Conservation (phyloP, 495 filamentous ascomycete species). For the Penicillium crystallinum region DNA sequence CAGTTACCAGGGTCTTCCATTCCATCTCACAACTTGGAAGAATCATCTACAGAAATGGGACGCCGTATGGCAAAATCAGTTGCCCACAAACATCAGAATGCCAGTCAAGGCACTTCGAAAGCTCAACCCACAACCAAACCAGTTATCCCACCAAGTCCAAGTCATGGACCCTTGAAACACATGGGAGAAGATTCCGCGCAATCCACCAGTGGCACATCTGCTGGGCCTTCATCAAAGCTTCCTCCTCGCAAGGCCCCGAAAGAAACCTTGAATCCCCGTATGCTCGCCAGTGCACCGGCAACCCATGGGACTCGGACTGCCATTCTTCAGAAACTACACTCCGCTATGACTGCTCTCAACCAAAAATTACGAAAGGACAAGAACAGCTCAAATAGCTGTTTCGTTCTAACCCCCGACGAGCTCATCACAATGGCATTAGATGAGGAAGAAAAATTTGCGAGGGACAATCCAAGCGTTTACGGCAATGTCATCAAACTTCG, state of each 20-base stretch:
- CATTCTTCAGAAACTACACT: constrained; percentile 68
- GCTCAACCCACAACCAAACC: constrained; percentile 22
- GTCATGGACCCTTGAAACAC: constrained; percentile 5
- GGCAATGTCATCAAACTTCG: constrained; percentile 73
- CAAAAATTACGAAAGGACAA: constrained; percentile 43
- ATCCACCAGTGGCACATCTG: background rate
- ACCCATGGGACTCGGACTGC: constrained; percentile 60
- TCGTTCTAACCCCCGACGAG: constrained; percentile 61
- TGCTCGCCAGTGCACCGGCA: constrained; percentile 66
- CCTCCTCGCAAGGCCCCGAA: constrained; percentile 35
- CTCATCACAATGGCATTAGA: constrained; percentile 76
- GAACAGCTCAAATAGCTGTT: constrained; percentile 50
- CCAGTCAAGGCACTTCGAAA: background rate
- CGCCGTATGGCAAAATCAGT: background rate
- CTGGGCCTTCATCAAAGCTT: constrained; percentile 10
- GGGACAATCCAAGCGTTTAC: constrained; percentile 63
- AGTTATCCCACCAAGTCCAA: constrained; percentile 42
- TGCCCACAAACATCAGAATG: background rate
- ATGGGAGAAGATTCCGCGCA: constrained; percentile 22
- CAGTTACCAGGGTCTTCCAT: background rate
- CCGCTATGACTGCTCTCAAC: constrained; percentile 68
- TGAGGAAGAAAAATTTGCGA: constrained; percentile 74
- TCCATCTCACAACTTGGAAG: background rate
- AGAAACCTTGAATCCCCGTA: constrained; percentile 72
- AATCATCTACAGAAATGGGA: background rate